phyloP scores from a whole-genome alignment of 2,329 filamentous ascomycete genomes.

The Fusarium stilboides region DNA sequence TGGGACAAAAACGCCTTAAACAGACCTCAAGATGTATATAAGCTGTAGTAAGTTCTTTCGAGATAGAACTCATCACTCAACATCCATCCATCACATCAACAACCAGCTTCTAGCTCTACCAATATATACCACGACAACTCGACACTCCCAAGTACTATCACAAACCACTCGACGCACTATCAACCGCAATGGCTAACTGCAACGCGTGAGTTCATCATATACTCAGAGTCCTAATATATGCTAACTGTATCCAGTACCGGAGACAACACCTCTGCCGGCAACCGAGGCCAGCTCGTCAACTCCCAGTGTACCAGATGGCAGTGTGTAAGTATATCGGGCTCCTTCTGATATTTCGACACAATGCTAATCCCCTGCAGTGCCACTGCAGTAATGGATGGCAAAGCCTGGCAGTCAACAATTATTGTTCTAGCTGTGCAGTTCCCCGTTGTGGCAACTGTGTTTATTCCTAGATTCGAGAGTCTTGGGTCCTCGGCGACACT shows the following conservation, averaged over 20 bases:
- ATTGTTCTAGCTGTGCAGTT: constrained; percentile 5
- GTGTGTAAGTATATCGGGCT: constrained; percentile 10
- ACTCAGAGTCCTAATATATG: no score
- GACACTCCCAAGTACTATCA: background rate
- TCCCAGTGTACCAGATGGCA: constrained; percentile 5
- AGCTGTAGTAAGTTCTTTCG: background rate
- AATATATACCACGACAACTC: background rate
- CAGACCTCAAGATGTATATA: background rate
- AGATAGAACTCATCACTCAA: background rate
- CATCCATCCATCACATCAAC: background rate
- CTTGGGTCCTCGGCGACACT: no score
- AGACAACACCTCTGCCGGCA: constrained; percentile 5
- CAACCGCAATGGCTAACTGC: constrained; percentile 10
- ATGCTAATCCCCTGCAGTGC: constrained; percentile 15
- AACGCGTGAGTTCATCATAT: constrained; percentile 10
- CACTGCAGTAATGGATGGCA: constrained; percentile 14
- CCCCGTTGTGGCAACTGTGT: constrained; percentile 42
- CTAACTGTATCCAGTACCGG: constrained; percentile 13
- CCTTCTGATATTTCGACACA: accelerated
- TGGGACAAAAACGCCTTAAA: background rate
- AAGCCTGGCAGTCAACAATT: background rate
- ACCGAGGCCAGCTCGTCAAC: constrained; percentile 13
- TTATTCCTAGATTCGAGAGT: constrained; percentile 17
- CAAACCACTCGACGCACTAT: background rate
- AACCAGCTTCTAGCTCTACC: background rate